These are phyloP conservation scores for Scleroderma bovista DNA, from an alignment of 768 basidiomycete species.

Conservation along the genomic window DNA sequence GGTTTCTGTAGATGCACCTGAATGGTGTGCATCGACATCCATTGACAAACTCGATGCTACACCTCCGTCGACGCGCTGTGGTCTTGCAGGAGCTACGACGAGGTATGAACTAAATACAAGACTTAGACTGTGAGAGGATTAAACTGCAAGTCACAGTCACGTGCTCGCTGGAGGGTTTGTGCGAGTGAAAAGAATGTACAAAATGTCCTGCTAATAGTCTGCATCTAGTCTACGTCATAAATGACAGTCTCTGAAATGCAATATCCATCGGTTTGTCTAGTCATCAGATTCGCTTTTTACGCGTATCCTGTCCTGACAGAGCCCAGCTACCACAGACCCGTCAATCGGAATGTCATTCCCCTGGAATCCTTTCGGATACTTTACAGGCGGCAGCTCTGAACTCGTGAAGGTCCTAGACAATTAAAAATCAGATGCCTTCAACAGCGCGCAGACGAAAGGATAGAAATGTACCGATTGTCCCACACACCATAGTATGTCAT, in stretches of 20 bases:
- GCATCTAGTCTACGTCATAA: not conserved
- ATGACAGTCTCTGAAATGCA: too few relatives aligned
- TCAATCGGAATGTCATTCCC: constrained; percentile 84
- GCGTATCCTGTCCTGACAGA: constrained; percentile 50
- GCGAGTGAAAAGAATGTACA: too few relatives aligned
- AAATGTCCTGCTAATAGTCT: too few relatives aligned
- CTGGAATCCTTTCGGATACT: constrained; percentile 86
- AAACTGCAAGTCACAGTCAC: not conserved
- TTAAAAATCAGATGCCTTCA: too few relatives aligned
- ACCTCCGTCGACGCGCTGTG: too few relatives aligned
- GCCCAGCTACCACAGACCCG: constrained; percentile 56
- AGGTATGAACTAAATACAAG: not conserved
- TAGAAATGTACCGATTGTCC: constrained; percentile 51
- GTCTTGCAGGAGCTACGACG: too few relatives aligned
- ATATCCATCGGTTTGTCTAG: not conserved
- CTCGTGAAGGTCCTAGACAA: constrained; percentile 62
- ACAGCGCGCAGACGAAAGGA: not conserved
- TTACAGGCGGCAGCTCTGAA: constrained; percentile 60
- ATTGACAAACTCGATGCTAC: not conserved
- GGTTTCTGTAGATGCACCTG: too few relatives aligned
- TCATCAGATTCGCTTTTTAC: not conserved
- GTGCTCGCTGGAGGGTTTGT: too few relatives aligned
- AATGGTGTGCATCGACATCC: not conserved
- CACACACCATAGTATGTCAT: constrained; percentile 86
- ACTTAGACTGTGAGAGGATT: too few relatives aligned